Percentiles rank a stretch among this genome's conserved stretches.
Evolutionary conservation across 352 stramenopile genomes (phyloP).

Genomic region (Globisporangium middletonii): DNA sequence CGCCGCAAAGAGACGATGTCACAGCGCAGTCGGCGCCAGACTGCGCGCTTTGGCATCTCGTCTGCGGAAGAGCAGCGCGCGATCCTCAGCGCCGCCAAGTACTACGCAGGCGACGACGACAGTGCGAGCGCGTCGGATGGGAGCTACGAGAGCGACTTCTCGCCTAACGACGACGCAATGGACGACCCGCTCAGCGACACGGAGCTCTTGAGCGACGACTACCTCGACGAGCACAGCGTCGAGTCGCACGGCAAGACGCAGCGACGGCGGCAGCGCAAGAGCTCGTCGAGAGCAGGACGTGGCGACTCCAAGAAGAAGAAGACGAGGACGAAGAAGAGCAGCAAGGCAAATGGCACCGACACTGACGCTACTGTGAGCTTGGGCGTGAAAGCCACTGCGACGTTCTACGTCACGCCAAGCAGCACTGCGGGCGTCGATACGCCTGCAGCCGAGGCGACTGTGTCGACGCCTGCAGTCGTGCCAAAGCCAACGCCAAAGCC

Average conservation of each 20-base stretch:
- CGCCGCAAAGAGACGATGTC: constrained; percentile 46
- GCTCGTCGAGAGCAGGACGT: constrained; percentile 15
- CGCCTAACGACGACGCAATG: constrained; percentile 18
- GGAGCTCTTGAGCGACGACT: constrained; percentile 47
- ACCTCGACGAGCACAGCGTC: constrained; percentile 29
- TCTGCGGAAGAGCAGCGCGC: constrained; percentile 37
- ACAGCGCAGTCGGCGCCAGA: constrained; percentile 30
- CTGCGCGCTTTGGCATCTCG: constrained; percentile 28
- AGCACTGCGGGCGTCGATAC: background rate
- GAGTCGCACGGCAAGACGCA: constrained; percentile 7
- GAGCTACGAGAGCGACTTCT: constrained; percentile 36
- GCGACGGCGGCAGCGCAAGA: constrained; percentile 15
- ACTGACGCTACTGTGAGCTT: background rate
- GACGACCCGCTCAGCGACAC: constrained; percentile 34
- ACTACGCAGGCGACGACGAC: constrained; percentile 32
- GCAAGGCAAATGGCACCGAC: background rate
- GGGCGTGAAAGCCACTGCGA: background rate
- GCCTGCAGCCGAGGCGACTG: background rate
- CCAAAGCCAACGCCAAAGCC: too few species aligned
- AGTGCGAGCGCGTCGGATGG: constrained; percentile 17
- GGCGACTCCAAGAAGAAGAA: constrained; percentile 16
- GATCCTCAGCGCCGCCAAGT: constrained; percentile 28
- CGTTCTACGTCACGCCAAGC: background rate
- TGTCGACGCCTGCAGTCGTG: too few species aligned
- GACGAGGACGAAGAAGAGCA: constrained; percentile 12